Evolutionary conservation across 1,284 basidiomycete genomes (phyloP), one percentile per base, ranked within the genome.

Genomic region (Cryptococcus maquisensis): DNA sequence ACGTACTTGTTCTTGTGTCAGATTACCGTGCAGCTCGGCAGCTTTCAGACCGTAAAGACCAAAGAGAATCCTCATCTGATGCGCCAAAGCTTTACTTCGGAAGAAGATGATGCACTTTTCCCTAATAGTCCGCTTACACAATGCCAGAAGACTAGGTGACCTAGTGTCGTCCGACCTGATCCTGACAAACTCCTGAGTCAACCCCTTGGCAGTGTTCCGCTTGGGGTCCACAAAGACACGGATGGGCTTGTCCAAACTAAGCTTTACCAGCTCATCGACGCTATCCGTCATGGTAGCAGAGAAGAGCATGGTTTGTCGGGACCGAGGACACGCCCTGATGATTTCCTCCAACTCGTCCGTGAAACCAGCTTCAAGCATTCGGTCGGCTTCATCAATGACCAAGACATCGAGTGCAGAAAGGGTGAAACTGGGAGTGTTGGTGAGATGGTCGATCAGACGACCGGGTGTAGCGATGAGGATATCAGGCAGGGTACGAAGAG

Each of bases 231-330:
- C 93, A 72, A 98, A 98, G 26, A 98, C 81, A 40, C 93, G 83
- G 23, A 95, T 90, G 3, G 95, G 95, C 71, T 87, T 90, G 70
- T 90, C 86, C 47, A 98, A 80, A 16, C 89, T 91, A 81, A 98
- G 88, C 66, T 85, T 85, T 54, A 97, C 88, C 42, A 98, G 83
- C 69, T 93, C 87, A 67, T 97, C 92, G 8, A 98, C 88, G 1
- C 87, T 87, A 75, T 98, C 95, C 2, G 92, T 96, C 87, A 98
- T 97, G 1, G 95, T 98, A 1, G 95, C 95, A 0, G 92, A 96
- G 77, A 98, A 98, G 24, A 98, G 81, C 92, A 98, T 96, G 3
- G 95, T 97, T 75, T 98, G 95, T 39, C 95, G 84, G 15, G 87
- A 87, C 15, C 81, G 78, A 1, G 95, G 94, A 69, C 93, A 95